These are phyloP conservation scores for Epichloe glyceriae DNA, from an alignment of 2,329 filamentous ascomycete genomes.

Conservation along the genomic window DNA sequence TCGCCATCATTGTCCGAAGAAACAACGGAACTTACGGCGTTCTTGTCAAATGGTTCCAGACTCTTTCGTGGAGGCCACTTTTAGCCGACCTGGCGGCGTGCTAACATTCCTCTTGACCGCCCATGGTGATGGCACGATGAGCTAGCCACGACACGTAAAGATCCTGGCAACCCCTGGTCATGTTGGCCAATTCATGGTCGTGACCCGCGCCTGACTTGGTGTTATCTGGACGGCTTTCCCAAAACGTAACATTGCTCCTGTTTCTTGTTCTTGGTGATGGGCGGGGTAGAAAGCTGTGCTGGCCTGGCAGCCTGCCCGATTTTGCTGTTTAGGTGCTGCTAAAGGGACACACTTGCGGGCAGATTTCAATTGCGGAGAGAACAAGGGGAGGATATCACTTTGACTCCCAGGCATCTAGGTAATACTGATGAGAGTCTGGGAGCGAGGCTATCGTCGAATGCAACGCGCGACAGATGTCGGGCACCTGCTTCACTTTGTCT, in stretches of 20 bases:
- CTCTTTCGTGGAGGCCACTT: too few relatives aligned
- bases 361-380: constrained; percentile 5
- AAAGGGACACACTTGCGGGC: not conserved
- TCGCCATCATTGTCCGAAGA: not conserved
- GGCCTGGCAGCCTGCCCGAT: not conserved
- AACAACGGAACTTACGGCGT: not conserved
- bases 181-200: not conserved
- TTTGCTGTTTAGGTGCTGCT: too few relatives aligned
- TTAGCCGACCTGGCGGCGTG: not conserved
- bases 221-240: not conserved
- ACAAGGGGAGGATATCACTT: too few relatives aligned
- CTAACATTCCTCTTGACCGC: not conserved
- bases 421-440: too few relatives aligned
- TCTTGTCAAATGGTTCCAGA: too few relatives aligned
- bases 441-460: not conserved
- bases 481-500: not conserved
- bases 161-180: not conserved
- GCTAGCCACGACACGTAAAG: not conserved
- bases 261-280: not conserved
- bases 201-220: not conserved
- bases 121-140: not conserved
- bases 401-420: too few relatives aligned
- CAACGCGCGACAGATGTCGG: not conserved
- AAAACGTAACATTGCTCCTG: not conserved
- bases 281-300: not conserved